phyloP scores from a whole-genome alignment of 1,284 basidiomycete species.

The Trichosporon coremiiforme region DNA sequence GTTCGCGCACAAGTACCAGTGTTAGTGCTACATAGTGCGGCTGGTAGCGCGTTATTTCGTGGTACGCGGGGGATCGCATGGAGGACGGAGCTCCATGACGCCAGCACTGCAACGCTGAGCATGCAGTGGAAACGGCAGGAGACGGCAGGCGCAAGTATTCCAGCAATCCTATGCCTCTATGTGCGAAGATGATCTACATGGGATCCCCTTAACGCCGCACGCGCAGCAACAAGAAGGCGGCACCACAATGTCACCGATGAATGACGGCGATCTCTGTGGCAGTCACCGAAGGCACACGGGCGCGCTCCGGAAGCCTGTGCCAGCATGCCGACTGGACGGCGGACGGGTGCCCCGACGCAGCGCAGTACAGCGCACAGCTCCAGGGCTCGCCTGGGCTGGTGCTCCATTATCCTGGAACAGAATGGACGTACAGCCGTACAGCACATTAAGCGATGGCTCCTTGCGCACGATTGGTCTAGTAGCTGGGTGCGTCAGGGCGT shows the following conservation, averaged over 20 bases:
- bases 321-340: not conserved
- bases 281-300: slow-evolving; percentile 6
- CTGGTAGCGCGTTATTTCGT: too few species aligned
- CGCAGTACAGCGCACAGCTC: not conserved
- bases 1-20: not conserved
- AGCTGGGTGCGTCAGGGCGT: not conserved
- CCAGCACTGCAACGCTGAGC: not conserved
- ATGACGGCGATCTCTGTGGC: slow-evolving; percentile 4
- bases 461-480: slow-evolving; percentile 1
- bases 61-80: not conserved
- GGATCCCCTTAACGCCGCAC: not conserved
- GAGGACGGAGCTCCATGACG: not conserved
- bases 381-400: not conserved
- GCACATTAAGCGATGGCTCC: slow-evolving; percentile 1
- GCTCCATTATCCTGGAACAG: slow-evolving; percentile 13
- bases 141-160: not conserved
- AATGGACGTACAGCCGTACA: not conserved
- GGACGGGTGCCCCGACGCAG: not conserved
- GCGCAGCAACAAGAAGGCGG: not conserved
- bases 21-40: not conserved
- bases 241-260: not conserved
- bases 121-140: not conserved
- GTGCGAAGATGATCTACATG: not conserved
- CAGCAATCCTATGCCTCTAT: not conserved
- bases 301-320: not conserved